A percentile compares a stretch with the other conserved stretches of the same genome.
Conservation (phyloP, 345 rosid genomes). For the Brassica rapa region DNA sequence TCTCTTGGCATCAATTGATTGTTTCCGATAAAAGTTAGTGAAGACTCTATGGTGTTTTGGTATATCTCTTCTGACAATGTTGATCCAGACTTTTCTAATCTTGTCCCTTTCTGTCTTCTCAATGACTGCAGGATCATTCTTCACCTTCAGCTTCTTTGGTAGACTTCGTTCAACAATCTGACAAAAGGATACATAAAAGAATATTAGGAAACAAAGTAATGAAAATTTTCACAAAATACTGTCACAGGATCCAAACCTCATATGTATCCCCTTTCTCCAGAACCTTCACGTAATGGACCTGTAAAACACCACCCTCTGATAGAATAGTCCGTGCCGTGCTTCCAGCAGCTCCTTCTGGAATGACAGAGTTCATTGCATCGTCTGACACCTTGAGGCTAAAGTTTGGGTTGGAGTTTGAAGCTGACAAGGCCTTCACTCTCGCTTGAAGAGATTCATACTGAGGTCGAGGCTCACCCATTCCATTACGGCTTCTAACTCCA, state of each 20-base stretch:
- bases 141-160: slow-evolving; percentile 75
- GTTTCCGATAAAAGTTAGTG: slow-evolving; percentile 80
- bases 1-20: slow-evolving; percentile 85
- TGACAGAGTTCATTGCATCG: slow-evolving; percentile 61
- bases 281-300: slow-evolving; percentile 95
- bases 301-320: slow-evolving; percentile 92
- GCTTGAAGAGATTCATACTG: slow-evolving; percentile 91
- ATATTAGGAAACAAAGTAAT: not conserved
- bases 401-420: slow-evolving; percentile 62
- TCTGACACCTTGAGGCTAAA: slow-evolving; percentile 89
- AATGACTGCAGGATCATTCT: slow-evolving; percentile 79
- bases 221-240: not conserved
- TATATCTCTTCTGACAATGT: slow-evolving; percentile 80
- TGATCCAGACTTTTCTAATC: slow-evolving; percentile 87
- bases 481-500: slow-evolving; percentile 61
- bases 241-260: slow-evolving; percentile 61
- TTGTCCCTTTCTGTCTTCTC: slow-evolving; percentile 94
- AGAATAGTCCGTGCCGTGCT: slow-evolving; percentile 79
- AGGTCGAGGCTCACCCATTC: slow-evolving; percentile 84
- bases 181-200: slow-evolving; percentile 2
- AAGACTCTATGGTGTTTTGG: slow-evolving; percentile 78
- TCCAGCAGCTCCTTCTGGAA: slow-evolving; percentile 99
- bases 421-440: slow-evolving; percentile 68
- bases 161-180: slow-evolving; percentile 91
- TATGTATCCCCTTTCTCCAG: slow-evolving; percentile 98